A percentile compares a stretch with the other conserved stretches of the same genome.
Evolutionary conservation across 176 grass and related monocot genomes (phyloP).

Genomic region (Tillandsia leiboldiana): DNA sequence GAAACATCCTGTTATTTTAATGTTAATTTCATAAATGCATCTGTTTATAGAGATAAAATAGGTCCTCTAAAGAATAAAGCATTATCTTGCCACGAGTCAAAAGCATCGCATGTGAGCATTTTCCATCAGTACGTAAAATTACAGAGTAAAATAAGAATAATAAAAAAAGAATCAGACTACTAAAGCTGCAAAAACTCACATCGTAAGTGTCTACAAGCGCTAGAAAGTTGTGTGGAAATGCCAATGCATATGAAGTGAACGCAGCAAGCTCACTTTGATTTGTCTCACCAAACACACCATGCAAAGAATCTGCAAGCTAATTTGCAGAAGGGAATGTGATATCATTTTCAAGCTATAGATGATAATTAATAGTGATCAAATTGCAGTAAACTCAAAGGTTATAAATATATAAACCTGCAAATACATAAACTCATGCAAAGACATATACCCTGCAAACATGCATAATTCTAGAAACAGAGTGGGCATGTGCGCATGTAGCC

Average conservation of each 20-base stretch:
- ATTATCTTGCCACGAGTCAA: no score
- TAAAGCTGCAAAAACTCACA: conserved; percentile 43
- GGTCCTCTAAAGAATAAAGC: no score
- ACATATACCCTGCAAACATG: no score
- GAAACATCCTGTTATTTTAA: background rate
- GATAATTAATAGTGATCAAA: background rate
- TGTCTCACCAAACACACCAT: conserved; percentile 62
- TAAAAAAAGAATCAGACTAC: background rate
- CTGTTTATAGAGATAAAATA: no score
- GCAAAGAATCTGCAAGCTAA: conserved; percentile 50
- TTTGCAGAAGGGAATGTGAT: background rate
- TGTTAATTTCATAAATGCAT: background rate
- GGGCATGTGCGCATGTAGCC: no score
- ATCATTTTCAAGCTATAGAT: background rate
- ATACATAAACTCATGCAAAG: no score
- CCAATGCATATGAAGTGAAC: conserved; percentile 89
- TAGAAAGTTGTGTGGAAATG: conserved; percentile 89
- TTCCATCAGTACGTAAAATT: no score
- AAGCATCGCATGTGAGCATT: background rate
- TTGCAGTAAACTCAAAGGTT: background rate
- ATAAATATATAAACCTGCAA: no score
- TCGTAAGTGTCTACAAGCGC: conserved; percentile 97
- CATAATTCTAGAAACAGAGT: no score
- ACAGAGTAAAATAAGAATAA: background rate
- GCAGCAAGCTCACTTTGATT: conserved; percentile 95